phyloP scores from a whole-genome alignment of 768 basidiomycete genomes.

The Rhizopogon salebrosus region DNA sequence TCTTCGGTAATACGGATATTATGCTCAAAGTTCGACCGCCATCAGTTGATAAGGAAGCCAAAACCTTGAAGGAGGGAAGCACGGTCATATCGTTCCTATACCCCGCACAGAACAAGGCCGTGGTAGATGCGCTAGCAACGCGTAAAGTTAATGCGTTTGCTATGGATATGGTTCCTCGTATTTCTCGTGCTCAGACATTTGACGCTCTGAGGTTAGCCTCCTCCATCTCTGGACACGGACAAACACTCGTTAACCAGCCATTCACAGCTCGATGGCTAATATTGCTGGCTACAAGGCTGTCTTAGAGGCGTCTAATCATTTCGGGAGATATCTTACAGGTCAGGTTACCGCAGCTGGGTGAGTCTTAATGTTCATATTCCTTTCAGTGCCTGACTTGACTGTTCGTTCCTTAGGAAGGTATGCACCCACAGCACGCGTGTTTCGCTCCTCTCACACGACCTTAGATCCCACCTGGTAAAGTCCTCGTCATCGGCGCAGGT shows the following conservation, averaged over 20 bases:
- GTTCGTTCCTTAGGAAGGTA: constrained; percentile 37
- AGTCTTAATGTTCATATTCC: constrained; percentile 22
- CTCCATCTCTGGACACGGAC: constrained; percentile 1
- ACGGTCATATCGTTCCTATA: constrained; percentile 83
- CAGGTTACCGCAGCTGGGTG: constrained; percentile 90
- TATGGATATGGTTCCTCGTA: constrained; percentile 91
- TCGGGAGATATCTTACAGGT: constrained; percentile 85
- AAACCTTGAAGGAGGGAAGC: constrained; percentile 62
- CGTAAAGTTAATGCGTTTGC: constrained; percentile 71
- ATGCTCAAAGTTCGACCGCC: constrained; percentile 85
- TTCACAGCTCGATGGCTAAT: constrained; percentile 81
- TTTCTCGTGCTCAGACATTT: constrained; percentile 86
- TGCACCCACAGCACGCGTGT: neutral
- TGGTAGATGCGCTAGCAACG: constrained; percentile 64
- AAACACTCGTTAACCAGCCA: neutral
- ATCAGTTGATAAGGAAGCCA: constrained; percentile 53
- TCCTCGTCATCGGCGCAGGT: constrained; percentile 83
- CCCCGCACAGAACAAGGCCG: constrained; percentile 73
- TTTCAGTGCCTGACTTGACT: constrained; percentile 2
- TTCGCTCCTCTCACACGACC: constrained; percentile 13
- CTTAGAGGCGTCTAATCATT: constrained; percentile 84
- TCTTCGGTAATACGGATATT: constrained; percentile 69
- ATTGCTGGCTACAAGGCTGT: constrained; percentile 93
- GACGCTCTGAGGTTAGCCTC: constrained; percentile 71
- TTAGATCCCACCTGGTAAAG: constrained; percentile 82